Base-by-base conservation (phyloP, 257 asterid species). In the Solanum neorickii region DNA sequence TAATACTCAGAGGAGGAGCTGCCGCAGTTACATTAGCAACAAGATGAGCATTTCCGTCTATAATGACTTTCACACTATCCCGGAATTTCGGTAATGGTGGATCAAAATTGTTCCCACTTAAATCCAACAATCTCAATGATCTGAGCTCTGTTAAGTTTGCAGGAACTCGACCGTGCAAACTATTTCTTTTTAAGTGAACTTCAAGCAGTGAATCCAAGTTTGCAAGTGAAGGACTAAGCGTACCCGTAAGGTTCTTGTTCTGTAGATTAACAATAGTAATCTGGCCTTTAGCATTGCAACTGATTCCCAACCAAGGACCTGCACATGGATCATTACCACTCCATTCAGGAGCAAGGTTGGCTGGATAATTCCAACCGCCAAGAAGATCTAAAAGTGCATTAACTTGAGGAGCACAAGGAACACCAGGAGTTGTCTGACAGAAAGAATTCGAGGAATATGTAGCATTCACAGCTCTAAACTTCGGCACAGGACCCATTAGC, bases 401-500 rank as follows among this genome's bases (percentile, higher is more conserved):
- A 9, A 96, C 98, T 82, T 93, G 91, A 73, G 98, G 96, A 41
- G 96, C 92, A 87, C 98, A 96, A 82, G 76, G 90, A 66, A 70
- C 72, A 15, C 98, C 97, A 7, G 96, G 94, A 69, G 41, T 86
- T 11, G 90, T 27, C 69, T 87, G 93, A 87, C 98, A 96, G 84
- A 96, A 96, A 1, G 94, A 94, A 78, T 96, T 96, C 10, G 94
- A 91, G 6, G 74, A 65, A 72, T 87, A 91, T 18, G 94, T 77
- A 65, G 84, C 96, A 80, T 88, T 89, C 56, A 66, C 89, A 73
- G 96, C 86, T 88, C 88, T 91, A 27, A 96, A 94, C 86, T 92
- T 89, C 9, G 99, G 99, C 12, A 94, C 89, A 6, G 97, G 92
- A 47, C 99, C 99, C 98, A 96, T 94, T 4, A 96, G 89, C 95